These are phyloP conservation scores for Nemophila menziesii DNA, from an alignment of 257 asterid genomes.

Conservation along the genomic window DNA sequence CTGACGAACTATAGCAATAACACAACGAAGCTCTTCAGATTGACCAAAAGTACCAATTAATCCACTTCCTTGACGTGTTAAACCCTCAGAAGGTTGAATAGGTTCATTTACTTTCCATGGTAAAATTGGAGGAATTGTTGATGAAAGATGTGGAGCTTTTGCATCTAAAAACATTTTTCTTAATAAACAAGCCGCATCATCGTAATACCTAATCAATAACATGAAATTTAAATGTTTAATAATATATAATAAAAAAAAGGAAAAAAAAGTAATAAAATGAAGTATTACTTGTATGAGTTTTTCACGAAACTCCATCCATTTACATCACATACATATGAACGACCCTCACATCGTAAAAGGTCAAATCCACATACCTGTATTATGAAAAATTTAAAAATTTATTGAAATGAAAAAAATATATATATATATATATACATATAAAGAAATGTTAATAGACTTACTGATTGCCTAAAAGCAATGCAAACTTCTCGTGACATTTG, in stretches of 20 bases:
- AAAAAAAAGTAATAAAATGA: conserved; percentile 1
- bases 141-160: conserved; percentile 93
- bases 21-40: conserved; percentile 94
- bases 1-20: conserved; percentile 89
- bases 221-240: conserved; percentile 6
- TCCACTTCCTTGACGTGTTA: conserved; percentile 95
- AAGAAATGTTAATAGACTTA: conserved; percentile 28
- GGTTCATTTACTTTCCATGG: conserved; percentile 95
- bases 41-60: conserved; percentile 84
- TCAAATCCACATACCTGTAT: conserved; percentile 98
- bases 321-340: conserved; percentile 95
- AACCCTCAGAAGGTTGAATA: conserved; percentile 70
- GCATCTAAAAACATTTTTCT: conserved; percentile 94
- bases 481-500: conserved; percentile 97
- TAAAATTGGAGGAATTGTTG: conserved; percentile 69
- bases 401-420: background rate
- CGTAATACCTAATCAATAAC: conserved; percentile 59
- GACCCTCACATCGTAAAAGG: conserved; percentile 93
- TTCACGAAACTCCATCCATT: conserved; percentile 99
- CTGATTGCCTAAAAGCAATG: conserved; percentile 90
- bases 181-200: conserved; percentile 91
- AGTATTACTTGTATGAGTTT: conserved; percentile 79
- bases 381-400: conserved; percentile 2
- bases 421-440: background rate
- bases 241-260: background rate